phyloP scores from a whole-genome alignment of 495 filamentous ascomycete genomes.

The Cetradonia linearis region DNA sequence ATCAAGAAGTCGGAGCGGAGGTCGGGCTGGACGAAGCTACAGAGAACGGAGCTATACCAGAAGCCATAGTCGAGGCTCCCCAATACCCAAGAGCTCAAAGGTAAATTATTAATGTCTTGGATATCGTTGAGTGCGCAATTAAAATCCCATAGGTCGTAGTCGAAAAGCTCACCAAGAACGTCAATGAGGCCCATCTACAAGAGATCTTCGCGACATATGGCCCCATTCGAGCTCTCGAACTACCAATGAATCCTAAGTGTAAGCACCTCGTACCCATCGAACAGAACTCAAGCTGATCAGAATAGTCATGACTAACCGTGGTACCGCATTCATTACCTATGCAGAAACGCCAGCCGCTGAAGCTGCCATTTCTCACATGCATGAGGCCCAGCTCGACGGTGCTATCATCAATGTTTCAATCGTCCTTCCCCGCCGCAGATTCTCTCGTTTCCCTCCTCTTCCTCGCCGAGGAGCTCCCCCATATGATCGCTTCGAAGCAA shows the following conservation, averaged over 20 bases:
- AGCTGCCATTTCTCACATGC: conserved; percentile 90
- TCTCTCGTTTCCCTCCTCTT: conserved; percentile 43
- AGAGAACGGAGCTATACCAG: conserved; percentile 40
- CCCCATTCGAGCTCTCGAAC: conserved; percentile 70
- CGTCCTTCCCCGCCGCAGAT: conserved; percentile 68
- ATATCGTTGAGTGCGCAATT: not conserved
- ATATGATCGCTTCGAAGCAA: conserved; percentile 28
- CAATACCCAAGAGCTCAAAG: conserved; percentile 46
- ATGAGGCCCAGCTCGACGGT: conserved; percentile 92
- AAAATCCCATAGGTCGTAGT: conserved; percentile 64
- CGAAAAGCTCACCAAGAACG: conserved; percentile 92
- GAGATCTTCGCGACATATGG: conserved; percentile 93
- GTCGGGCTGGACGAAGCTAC: conserved; percentile 29
- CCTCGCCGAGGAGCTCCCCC: conserved; percentile 28
- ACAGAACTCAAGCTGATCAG: conserved; percentile 8
- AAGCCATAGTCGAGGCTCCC: conserved; percentile 35
- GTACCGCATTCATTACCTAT: conserved; percentile 91
- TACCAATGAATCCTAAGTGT: conserved; percentile 85
- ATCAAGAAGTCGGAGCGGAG: conserved; percentile 35
- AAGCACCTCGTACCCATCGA: conserved; percentile 26
- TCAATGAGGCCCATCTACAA: conserved; percentile 73
- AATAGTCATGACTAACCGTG: conserved; percentile 78
- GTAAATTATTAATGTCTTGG: conserved; percentile 27
- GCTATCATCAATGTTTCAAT: conserved; percentile 83
- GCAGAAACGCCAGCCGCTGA: conserved; percentile 68